Evolutionary conservation across 1,284 basidiomycete genomes (phyloP).

Genomic region (Gyrodon tennesseensis): DNA sequence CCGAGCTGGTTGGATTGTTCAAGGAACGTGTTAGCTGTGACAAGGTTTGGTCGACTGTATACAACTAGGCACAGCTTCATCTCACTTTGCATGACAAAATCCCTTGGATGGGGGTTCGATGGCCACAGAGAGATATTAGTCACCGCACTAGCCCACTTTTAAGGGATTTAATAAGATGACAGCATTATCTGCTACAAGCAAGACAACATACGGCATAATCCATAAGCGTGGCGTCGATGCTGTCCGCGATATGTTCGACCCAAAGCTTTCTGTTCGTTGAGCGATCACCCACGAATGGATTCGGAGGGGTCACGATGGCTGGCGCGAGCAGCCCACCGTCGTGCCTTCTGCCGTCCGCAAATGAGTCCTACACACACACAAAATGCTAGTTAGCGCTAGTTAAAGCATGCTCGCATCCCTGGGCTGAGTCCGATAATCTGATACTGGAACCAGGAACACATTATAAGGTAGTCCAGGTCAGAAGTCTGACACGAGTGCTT

Average conservation of each 20-base stretch:
- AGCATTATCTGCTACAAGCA: neutral
- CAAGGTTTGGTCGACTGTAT: neutral
- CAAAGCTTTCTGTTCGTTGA: constrained; percentile 45
- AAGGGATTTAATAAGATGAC: constrained; percentile 3
- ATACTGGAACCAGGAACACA: too few relatives aligned
- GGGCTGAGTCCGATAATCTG: too few relatives aligned
- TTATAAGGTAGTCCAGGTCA: too few relatives aligned
- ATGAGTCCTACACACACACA: constrained; percentile 37
- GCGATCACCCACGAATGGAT: constrained; percentile 43
- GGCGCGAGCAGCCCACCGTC: constrained; percentile 43
- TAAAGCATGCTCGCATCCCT: too few relatives aligned
- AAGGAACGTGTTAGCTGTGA: constrained; percentile 36
- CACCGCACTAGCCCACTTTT: constrained; percentile 44
- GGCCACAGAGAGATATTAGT: constrained; percentile 45
- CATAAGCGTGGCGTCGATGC: constrained; percentile 34
- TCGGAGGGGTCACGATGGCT: constrained; percentile 36
- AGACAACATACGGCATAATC: constrained; percentile 35
- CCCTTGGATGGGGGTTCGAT: constrained; percentile 42
- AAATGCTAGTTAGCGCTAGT: constrained; percentile 3
- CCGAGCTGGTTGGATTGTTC: constrained; percentile 36
- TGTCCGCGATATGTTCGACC: constrained; percentile 40
- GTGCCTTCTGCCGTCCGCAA: constrained; percentile 44
- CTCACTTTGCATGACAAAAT: constrained; percentile 44
- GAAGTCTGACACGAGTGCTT: too few relatives aligned
- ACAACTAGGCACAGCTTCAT: neutral